Base-by-base conservation (phyloP, 257 asterid species). In the Parsonsia alboflavescens region DNA sequence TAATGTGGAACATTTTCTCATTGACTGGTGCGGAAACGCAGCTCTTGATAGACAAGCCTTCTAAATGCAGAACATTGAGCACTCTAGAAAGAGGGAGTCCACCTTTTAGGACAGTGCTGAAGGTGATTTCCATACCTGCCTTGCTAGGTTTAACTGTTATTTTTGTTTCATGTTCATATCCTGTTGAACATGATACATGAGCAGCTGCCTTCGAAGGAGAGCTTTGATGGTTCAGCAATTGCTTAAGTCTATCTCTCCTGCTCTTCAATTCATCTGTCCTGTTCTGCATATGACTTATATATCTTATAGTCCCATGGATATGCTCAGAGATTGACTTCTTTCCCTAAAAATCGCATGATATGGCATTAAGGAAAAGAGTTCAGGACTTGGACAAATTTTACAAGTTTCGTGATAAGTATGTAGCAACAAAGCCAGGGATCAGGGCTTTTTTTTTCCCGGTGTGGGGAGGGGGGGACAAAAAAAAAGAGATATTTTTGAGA, bases 321-420 rank as follows among this genome's bases (percentile, higher is more conserved):
- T 85, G 89, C 68, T 90, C 91, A 0, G 84, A 71, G 52, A 76
- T 81, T 0, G 90, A 78, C 7, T 87, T 79, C 71, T 85, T 90
- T 16, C 90, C 92, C 97, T 90, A 62, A 0, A 54, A n/a, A 48
- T 48, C 15, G 1, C 58, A 52, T 46, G 50, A 52, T 52, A 50
- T 13, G 4, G 49, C 8, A 7, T 45, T 45, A 33, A 33, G 3
- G 39, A 3, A 33, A 33, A 33, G 3, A 33, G 39, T 33, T 33
- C 39, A 3, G 39, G 3, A 33, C 39, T 1, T 33, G 39, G 39
- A 33, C 39, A 33, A 33, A 3, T 33, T 33, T 33, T 33, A 3
- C 3, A 1, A 33, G 39, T 3, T 33, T 33, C n/a, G n/a, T n/a
- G n/a, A n/a, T n/a, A n/a, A n/a, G 39, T 3, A 33, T 33, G 39